phyloP scores from a whole-genome alignment of 768 basidiomycete species.

The Trametes villosa region DNA sequence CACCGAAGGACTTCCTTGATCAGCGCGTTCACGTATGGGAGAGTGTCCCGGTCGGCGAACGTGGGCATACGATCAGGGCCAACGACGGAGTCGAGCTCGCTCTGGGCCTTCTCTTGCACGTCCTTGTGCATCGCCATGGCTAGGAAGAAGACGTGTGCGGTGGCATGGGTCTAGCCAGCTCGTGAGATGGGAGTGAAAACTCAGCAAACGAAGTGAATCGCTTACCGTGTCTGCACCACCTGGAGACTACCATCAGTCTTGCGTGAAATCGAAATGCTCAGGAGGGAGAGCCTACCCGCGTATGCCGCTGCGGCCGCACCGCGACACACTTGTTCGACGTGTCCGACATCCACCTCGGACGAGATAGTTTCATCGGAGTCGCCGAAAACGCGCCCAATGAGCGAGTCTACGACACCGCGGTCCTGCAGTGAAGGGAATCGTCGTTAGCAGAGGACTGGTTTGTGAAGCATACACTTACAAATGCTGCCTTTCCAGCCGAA shows the following conservation, averaged over 20 bases:
- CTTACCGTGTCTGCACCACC: constrained; percentile 13
- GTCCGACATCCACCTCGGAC: neutral
- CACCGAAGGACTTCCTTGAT: constrained; percentile 29
- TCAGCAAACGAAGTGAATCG: neutral
- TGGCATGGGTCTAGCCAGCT: constrained; percentile 19
- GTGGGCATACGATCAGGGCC: constrained; percentile 18
- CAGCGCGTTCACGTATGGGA: constrained; percentile 30
- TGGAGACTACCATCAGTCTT: neutral
- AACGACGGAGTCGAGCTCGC: constrained; percentile 31
- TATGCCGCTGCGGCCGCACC: constrained; percentile 13
- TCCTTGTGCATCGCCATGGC: constrained; percentile 32
- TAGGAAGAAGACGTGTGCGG: constrained; percentile 28
- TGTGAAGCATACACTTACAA: constrained; percentile 43
- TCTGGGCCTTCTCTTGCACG: constrained; percentile 29
- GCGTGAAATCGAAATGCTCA: too few relatives aligned
- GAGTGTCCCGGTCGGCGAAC: constrained; percentile 14
- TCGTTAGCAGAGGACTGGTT: too few relatives aligned
- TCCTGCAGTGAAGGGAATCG: neutral
- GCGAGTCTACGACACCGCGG: neutral
- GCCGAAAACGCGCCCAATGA: constrained; percentile 1
- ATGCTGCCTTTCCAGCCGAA: constrained; percentile 55
- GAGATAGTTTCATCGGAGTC: neutral
- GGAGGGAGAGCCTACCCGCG: neutral
- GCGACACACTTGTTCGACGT: neutral
- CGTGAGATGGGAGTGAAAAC: neutral